Conservation (phyloP, 1,284 basidiomycete species). For the Malassezia restricta region DNA sequence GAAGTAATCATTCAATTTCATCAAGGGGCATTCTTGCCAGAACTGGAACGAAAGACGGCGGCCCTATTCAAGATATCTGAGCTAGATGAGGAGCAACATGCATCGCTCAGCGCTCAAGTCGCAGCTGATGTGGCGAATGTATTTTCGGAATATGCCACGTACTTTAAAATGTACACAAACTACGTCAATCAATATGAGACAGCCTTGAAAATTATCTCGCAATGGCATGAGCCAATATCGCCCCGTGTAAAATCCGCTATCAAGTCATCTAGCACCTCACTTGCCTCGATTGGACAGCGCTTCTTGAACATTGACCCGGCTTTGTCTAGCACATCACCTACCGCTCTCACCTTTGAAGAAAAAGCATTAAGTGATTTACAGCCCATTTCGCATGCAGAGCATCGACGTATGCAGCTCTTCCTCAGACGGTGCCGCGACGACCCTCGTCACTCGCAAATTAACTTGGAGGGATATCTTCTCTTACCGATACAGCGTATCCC, state of each 20-base stretch:
- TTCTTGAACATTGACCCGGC: background rate
- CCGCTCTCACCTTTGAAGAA: background rate
- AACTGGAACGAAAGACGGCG: conserved; percentile 58
- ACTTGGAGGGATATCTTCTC: conserved; percentile 83
- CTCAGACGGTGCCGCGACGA: conserved; percentile 44
- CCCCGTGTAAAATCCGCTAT: background rate
- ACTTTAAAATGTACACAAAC: conserved; percentile 43
- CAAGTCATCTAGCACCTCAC: background rate
- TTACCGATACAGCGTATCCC: conserved; percentile 93
- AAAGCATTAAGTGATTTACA: background rate
- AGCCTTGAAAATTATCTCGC: conserved; percentile 15
- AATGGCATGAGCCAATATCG: conserved; percentile 9
- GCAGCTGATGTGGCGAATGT: conserved; percentile 74
- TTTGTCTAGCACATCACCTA: too few species aligned
- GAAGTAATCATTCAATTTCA: conserved; percentile 87
- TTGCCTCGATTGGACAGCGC: background rate
- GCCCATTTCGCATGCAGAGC: background rate
- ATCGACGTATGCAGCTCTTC: conserved; percentile 24
- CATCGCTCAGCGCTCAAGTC: conserved; percentile 60
- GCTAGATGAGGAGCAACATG: conserved; percentile 34
- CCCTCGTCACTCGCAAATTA: conserved; percentile 87
- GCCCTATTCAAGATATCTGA: conserved; percentile 14
- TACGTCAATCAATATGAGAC: conserved; percentile 43
- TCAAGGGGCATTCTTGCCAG: conserved; percentile 76
- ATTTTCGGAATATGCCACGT: conserved; percentile 51